Evolutionary conservation across 139 green algal genomes (phyloP).

Genomic region (Micractinium conductrix): DNA sequence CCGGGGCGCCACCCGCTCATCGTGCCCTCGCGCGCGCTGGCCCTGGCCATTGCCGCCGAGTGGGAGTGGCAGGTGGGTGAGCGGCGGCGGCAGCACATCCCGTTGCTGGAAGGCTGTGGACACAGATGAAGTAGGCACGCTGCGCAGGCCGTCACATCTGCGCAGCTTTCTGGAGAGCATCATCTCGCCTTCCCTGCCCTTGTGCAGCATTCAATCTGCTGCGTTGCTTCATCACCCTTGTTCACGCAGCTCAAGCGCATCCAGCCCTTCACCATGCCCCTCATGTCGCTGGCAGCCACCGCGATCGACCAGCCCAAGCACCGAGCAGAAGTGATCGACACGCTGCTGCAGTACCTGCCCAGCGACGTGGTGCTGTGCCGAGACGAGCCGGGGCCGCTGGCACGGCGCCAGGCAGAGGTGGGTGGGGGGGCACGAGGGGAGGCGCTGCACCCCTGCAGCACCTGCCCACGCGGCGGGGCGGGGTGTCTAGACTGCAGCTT

Average conservation of each 20-base stretch:
- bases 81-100: not conserved
- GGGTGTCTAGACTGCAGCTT: not conserved
- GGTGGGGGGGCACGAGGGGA: not conserved
- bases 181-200: no score
- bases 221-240: no score
- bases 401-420: slow-evolving; percentile 47
- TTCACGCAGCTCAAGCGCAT: slow-evolving; percentile 49
- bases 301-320: slow-evolving; percentile 89
- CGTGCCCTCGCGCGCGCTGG: slow-evolving; percentile 74
- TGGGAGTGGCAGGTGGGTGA: slow-evolving; percentile 89
- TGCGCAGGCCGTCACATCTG: no score
- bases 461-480: no score
- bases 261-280: slow-evolving; percentile 90
- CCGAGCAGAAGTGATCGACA: slow-evolving; percentile 69
- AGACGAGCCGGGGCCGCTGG: slow-evolving; percentile 51
- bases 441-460: no score
- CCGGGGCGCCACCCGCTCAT: slow-evolving; percentile 69
- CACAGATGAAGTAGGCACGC: no score
- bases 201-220: no score
- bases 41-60: slow-evolving; percentile 88
- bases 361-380: slow-evolving; percentile 82
- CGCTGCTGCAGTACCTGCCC: slow-evolving; percentile 86
- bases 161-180: no score
- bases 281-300: slow-evolving; percentile 92
- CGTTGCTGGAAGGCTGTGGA: no score